Conservation (phyloP, 352 stramenopile genomes). For the Pythium phragmitis region DNA sequence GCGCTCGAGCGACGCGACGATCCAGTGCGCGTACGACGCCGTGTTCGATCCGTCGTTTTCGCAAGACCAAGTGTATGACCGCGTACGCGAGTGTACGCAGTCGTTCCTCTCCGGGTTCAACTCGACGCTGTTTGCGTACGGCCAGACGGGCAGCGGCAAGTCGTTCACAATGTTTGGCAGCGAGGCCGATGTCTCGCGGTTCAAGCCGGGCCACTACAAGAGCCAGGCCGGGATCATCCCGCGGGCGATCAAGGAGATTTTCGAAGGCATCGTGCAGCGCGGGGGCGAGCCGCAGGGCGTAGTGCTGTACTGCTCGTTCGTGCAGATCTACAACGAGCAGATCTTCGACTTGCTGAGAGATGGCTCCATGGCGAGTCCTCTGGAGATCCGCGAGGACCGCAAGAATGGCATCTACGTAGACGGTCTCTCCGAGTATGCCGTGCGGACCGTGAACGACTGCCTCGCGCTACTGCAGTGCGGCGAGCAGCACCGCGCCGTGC, state of each 20-base stretch:
- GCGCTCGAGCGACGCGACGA: constrained; percentile 57
- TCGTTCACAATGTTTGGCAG: constrained; percentile 88
- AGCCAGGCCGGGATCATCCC: constrained; percentile 89
- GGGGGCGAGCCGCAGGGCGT: constrained; percentile 40
- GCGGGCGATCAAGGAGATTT: constrained; percentile 87
- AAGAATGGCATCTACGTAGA: constrained; percentile 90
- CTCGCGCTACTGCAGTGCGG: constrained; percentile 81
- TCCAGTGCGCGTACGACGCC: constrained; percentile 81
- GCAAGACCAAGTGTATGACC: constrained; percentile 82
- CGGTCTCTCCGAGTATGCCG: constrained; percentile 89
- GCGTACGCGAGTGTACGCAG: constrained; percentile 72
- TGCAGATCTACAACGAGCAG: constrained; percentile 93
- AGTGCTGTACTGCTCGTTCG: constrained; percentile 79
- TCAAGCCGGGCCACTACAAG: constrained; percentile 70
- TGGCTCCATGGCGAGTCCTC: constrained; percentile 57
- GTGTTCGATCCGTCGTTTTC: constrained; percentile 74
- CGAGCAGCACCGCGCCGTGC: constrained; percentile 86
- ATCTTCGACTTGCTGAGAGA: constrained; percentile 89
- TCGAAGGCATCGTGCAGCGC: constrained; percentile 63
- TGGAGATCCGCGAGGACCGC: constrained; percentile 86
- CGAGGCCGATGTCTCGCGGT: constrained; percentile 69
- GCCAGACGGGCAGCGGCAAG: constrained; percentile 83
- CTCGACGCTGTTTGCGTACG: constrained; percentile 83
- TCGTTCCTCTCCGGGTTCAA: constrained; percentile 84
- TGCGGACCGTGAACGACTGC: constrained; percentile 83